A percentile compares a stretch with the other conserved stretches of the same genome.
phyloP scores from a whole-genome alignment of 2,329 filamentous ascomycete genomes.

The Sporothrix pseudoabietina region DNA sequence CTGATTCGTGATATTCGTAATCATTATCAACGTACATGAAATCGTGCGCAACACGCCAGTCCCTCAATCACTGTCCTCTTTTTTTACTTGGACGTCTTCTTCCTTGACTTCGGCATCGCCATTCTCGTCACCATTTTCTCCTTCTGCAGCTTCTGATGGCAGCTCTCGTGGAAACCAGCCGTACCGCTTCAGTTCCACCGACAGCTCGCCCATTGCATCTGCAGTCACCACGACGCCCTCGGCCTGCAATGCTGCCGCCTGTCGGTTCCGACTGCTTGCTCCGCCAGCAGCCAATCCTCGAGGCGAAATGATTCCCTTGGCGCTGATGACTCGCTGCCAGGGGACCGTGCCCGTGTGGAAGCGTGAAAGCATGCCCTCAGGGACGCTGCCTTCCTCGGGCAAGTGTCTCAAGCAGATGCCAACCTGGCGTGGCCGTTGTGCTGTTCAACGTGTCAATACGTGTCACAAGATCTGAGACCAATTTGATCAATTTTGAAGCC shows the following conservation, averaged over 20 bases:
- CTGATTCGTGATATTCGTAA: background rate
- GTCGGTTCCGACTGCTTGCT: constrained; percentile 42
- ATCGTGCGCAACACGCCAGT: background rate
- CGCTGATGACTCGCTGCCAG: constrained; percentile 91
- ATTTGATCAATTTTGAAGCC: background rate
- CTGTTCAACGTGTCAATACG: constrained; percentile 44
- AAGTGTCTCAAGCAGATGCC: constrained; percentile 89
- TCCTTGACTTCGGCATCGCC: constrained; percentile 37
- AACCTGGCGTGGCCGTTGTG: constrained; percentile 77
- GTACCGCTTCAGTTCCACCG: constrained; percentile 53
- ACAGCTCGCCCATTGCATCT: constrained; percentile 54
- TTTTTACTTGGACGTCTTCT: constrained; percentile 11
- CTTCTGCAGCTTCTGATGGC: constrained; percentile 47
- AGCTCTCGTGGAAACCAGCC: constrained; percentile 59
- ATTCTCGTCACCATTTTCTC: background rate
- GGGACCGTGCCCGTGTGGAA: constrained; percentile 82
- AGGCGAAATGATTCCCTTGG: constrained; percentile 82
- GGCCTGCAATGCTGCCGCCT: constrained; percentile 53
- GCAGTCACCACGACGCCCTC: constrained; percentile 57
- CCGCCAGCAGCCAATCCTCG: constrained; percentile 45
- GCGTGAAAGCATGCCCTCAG: constrained; percentile 52
- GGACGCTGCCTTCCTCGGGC: constrained; percentile 36
- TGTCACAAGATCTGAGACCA: too few relatives aligned
- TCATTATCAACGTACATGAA: background rate
- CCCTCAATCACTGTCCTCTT: constrained; percentile 20